Evolutionary conservation across 805 yeast genomes (phyloP).

Genomic region (Saccharomyces paradoxus): DNA sequence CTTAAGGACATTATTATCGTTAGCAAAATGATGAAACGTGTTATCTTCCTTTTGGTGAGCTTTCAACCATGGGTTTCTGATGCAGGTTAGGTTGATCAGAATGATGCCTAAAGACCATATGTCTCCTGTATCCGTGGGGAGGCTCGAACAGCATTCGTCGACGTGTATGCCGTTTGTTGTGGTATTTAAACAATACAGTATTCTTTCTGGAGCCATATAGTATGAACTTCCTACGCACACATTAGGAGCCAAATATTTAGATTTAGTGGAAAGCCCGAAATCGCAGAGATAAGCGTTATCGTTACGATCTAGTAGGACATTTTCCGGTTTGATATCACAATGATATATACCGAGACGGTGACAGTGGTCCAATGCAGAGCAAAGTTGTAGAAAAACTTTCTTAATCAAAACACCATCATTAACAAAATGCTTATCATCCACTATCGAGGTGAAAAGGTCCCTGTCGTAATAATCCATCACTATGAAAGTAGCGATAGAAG

Average conservation of each 20-base stretch:
- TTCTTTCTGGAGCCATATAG: constrained; percentile 89
- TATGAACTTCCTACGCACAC: constrained; percentile 81
- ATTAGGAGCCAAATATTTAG: constrained; percentile 50
- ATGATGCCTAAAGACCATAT: constrained; percentile 83
- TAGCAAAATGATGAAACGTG: constrained; percentile 57
- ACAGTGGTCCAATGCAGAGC: constrained; percentile 75
- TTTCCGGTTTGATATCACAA: constrained; percentile 94
- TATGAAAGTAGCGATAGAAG: constrained; percentile 51
- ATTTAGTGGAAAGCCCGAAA: constrained; percentile 77
- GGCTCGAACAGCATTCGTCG: constrained; percentile 1
- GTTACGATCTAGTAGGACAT: constrained; percentile 63
- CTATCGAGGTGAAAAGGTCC: constrained; percentile 79
- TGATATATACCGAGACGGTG: constrained; percentile 81
- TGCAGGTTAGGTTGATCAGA: constrained; percentile 69
- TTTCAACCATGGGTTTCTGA: constrained; percentile 85
- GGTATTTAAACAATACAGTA: constrained; percentile 18
- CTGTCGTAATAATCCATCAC: constrained; percentile 84
- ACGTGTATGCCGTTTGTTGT: constrained; percentile 22
- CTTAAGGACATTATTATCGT: constrained; percentile 46
- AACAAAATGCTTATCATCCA: constrained; percentile 58
- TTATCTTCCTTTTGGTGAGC: constrained; percentile 55
- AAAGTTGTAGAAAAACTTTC: constrained; percentile 61
- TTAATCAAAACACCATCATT: constrained; percentile 44
- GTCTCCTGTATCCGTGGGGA: constrained; percentile 72
- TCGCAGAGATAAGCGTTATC: constrained; percentile 60